Evolutionary conservation across 306 rosid genomes (phyloP).

Genomic region (Coriaria nepalensis): DNA sequence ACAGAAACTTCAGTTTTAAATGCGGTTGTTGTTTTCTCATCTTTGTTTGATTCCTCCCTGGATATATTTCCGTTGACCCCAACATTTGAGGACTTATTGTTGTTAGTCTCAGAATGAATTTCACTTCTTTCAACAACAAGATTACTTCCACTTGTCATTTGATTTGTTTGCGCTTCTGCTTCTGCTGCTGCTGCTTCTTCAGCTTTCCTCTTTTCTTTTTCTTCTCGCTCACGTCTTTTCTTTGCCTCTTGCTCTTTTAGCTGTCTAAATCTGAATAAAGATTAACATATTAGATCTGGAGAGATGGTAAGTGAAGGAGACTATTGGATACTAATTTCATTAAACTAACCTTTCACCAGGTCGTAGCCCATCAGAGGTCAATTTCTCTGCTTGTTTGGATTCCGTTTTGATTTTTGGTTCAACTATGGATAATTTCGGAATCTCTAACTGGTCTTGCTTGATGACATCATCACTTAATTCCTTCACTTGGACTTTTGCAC

Average conservation of each 20-base stretch:
- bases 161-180: conserved; percentile 9
- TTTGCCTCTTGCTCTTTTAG: conserved; percentile 76
- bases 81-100: conserved; percentile 25
- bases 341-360: conserved; percentile 73
- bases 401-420: conserved; percentile 25
- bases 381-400: conserved; percentile 33
- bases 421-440: conserved; percentile 35
- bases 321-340: not conserved
- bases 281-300: conserved; percentile 3
- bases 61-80: conserved; percentile 48
- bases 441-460: conserved; percentile 32
- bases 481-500: conserved; percentile 46
- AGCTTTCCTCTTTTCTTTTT: conserved; percentile 45
- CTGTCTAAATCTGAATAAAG: conserved; percentile 55
- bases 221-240: conserved; percentile 54
- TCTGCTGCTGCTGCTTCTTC: conserved; percentile 41
- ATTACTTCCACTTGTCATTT: conserved; percentile 20
- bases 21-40: conserved; percentile 10
- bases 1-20: too few species aligned
- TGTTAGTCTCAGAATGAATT: conserved; percentile 18
- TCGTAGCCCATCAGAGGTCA: conserved; percentile 31
- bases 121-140: conserved; percentile 22
- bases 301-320: not conserved
- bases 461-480: conserved; percentile 28
- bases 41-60: conserved; percentile 26